These are phyloP conservation scores for Fusarium pseudoanthophilum DNA, from an alignment of 2,329 filamentous ascomycete species.

Conservation along the genomic window DNA sequence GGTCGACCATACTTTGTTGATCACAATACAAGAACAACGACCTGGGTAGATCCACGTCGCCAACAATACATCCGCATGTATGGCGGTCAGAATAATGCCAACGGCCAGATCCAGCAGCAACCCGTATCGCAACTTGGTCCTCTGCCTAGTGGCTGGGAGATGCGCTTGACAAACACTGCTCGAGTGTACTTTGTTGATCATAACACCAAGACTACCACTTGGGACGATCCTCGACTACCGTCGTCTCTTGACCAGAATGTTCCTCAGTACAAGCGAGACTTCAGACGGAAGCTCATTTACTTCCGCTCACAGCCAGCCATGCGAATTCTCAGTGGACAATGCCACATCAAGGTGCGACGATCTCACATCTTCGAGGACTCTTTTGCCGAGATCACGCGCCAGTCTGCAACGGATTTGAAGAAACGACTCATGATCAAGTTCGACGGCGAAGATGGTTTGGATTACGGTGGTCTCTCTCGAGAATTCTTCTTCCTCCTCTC, in stretches of 20 bases:
- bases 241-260: constrained; percentile 98
- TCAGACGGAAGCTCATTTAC: constrained; percentile 97
- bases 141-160: constrained; percentile 97
- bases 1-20: constrained; percentile 97
- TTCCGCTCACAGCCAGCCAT: constrained; percentile 98
- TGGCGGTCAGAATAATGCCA: constrained; percentile 83
- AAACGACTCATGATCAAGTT: constrained; percentile 99
- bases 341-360: constrained; percentile 96
- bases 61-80: constrained; percentile 99
- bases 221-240: constrained; percentile 95
- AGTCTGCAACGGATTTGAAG: constrained; percentile 95
- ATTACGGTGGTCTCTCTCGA: constrained; percentile 96
- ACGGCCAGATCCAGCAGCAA: constrained; percentile 93
- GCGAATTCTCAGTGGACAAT: constrained; percentile 94
- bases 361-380: constrained; percentile 99
- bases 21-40: constrained; percentile 97
- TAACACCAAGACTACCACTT: constrained; percentile 99
- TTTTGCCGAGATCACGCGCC: constrained; percentile 97
- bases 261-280: constrained; percentile 99
- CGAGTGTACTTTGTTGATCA: constrained; percentile 99
- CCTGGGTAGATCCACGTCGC: constrained; percentile 96
- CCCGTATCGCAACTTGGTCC: constrained; percentile 96
- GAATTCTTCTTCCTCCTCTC: constrained; percentile 99
- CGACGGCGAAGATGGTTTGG: constrained; percentile 95
- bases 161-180: constrained; percentile 98